Conservation (phyloP, 345 rosid species). For the Syzygium aromaticum region DNA sequence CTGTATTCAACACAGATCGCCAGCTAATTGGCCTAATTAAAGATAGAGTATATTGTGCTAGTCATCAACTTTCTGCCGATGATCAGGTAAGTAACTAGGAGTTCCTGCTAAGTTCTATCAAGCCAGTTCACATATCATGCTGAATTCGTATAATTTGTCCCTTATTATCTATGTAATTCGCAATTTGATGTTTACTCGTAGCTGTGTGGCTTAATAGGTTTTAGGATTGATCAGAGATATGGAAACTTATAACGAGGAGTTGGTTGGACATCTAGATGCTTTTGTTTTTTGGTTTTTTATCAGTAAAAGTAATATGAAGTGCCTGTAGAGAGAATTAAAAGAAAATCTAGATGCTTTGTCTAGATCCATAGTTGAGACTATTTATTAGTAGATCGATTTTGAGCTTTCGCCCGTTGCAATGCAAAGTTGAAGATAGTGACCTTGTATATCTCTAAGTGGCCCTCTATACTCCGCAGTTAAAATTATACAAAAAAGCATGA, state of each 20-base stretch:
- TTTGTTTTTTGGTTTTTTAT: not conserved
- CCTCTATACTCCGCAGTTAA: not conserved
- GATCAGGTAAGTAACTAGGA: not conserved
- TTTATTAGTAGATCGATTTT: not conserved
- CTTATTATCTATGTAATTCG: too few species aligned
- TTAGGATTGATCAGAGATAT: too few species aligned
- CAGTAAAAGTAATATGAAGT: not conserved
- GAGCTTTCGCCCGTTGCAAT: not conserved
- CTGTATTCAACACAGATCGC: not conserved
- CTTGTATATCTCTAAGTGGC: not conserved
- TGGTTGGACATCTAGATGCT: not conserved
- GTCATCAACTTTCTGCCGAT: not conserved
- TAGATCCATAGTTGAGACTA: not conserved
- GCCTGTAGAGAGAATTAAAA: not conserved
- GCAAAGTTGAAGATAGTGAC: not conserved
- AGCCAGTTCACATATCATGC: too few species aligned
- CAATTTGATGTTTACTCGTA: too few species aligned
- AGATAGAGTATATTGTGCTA: accelerated
- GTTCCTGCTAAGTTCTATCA: accelerated
- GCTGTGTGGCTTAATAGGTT: too few species aligned
- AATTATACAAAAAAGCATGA: not conserved
- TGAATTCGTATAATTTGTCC: too few species aligned
- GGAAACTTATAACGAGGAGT: too few species aligned
- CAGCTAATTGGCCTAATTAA: not conserved
- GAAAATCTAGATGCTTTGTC: not conserved